Conservation (phyloP, 164 flowering plant species). For the Dillenia suffruticosa region DNA sequence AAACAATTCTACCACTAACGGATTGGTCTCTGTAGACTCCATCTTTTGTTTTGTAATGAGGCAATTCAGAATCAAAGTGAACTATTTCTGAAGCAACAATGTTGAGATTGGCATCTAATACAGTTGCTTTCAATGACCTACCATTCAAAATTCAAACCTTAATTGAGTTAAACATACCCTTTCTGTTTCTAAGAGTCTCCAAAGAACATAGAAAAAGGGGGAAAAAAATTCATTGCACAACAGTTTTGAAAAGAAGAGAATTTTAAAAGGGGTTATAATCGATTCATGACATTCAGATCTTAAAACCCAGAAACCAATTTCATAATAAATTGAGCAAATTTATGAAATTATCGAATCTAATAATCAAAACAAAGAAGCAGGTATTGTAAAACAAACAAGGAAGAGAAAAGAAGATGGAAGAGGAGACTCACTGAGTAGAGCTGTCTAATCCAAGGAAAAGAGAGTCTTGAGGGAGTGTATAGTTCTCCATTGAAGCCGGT, state of each 20-base stretch:
- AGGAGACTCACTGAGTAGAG: constrained; percentile 59
- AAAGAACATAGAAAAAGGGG: neutral
- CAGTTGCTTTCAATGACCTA: constrained; percentile 94
- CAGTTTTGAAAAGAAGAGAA: neutral
- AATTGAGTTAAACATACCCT: neutral
- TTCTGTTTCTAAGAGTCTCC: too few relatives aligned
- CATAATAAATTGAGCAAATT: neutral
- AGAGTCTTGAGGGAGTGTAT: constrained; percentile 43
- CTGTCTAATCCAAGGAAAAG: constrained; percentile 64
- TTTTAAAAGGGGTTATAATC: neutral
- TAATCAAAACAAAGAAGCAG: neutral
- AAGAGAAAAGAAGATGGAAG: neutral
- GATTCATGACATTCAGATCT: neutral
- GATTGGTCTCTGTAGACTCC: constrained; percentile 76
- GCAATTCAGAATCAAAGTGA: constrained; percentile 80
- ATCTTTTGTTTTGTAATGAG: constrained; percentile 87
- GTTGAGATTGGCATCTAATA: constrained; percentile 71
- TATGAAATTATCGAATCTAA: neutral
- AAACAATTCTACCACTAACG: constrained; percentile 76
- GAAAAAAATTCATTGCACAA: neutral
- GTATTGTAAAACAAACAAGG: neutral
- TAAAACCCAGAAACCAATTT: neutral
- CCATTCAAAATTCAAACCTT: constrained; percentile 1
- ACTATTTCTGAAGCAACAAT: constrained; percentile 58
- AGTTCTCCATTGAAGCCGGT: constrained; percentile 30